Conservation (phyloP, 176 grass and related monocot species). For the Oryza meridionalis region DNA sequence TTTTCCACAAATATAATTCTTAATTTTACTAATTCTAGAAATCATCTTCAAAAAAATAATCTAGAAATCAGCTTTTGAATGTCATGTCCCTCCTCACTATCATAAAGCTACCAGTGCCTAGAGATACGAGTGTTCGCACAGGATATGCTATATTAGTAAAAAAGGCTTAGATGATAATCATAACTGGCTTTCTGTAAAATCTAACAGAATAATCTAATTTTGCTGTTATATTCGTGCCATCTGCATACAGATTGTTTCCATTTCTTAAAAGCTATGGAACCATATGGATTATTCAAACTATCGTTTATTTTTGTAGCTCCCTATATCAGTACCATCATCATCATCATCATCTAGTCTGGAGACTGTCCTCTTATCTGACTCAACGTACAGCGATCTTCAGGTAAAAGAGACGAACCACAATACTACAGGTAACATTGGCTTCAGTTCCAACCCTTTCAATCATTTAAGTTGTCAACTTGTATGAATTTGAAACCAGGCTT, state of each 20-base stretch:
- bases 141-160: constrained; percentile 24
- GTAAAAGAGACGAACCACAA: constrained; percentile 56
- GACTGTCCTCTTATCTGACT: constrained; percentile 64
- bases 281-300: constrained; percentile 32
- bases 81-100: neutral
- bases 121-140: neutral
- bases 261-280: constrained; percentile 27
- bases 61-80: neutral
- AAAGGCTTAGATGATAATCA: constrained; percentile 16
- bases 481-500: constrained; percentile 11
- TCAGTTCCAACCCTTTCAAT: constrained; percentile 22
- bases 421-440: constrained; percentile 52
- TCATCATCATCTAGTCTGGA: constrained; percentile 52
- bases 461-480: neutral
- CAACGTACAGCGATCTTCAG: constrained; percentile 67
- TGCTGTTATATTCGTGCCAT: constrained; percentile 4
- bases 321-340: constrained; percentile 52
- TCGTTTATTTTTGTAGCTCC: constrained; percentile 56
- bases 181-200: constrained; percentile 22
- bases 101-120: constrained; percentile 9
- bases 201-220: neutral
- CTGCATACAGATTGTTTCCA: neutral
- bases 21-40: constrained; percentile 6
- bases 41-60: too few relatives aligned
- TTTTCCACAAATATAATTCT: constrained; percentile 1